phyloP scores from a whole-genome alignment of 371 early-diverging fungal species.

The Mucor racemosus region DNA sequence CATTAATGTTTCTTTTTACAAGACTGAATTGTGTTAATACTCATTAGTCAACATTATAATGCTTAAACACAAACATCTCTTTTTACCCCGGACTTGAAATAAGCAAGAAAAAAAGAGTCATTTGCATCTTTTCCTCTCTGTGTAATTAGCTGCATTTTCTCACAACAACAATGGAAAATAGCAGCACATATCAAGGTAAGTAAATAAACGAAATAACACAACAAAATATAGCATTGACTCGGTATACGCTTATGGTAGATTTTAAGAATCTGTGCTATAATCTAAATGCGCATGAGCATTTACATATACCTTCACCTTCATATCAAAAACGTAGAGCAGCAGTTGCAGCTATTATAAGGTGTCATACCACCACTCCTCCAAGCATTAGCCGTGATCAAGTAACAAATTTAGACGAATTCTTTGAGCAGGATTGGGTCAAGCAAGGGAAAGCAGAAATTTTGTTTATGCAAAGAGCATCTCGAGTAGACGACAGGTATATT shows the following conservation, averaged over 20 bases:
- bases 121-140: background rate
- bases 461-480: conserved; percentile 67
- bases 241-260: conserved; percentile 13
- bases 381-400: conserved; percentile 1
- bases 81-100: background rate
- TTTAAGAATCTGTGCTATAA: conserved; percentile 30
- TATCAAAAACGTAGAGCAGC: conserved; percentile 42
- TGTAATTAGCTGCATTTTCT: too few relatives aligned
- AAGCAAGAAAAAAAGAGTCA: background rate
- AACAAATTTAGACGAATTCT: conserved; percentile 31
- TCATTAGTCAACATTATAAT: too few relatives aligned
- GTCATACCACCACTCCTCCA: conserved; percentile 19
- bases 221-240: background rate
- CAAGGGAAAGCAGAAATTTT: conserved; percentile 62
- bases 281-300: conserved; percentile 16
- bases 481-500: conserved; percentile 62
- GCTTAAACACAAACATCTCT: too few relatives aligned
- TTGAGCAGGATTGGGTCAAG: conserved; percentile 43
- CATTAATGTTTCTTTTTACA: too few relatives aligned
- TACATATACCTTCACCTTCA: conserved; percentile 42
- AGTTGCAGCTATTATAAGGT: conserved; percentile 49
- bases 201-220: background rate
- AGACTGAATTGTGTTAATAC: too few relatives aligned
- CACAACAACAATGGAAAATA: background rate
- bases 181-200: background rate